A percentile compares a stretch with the other conserved stretches of the same genome.
Evolutionary conservation across 306 rosid species (phyloP).

Genomic region (Astragalus glycyphyllos): DNA sequence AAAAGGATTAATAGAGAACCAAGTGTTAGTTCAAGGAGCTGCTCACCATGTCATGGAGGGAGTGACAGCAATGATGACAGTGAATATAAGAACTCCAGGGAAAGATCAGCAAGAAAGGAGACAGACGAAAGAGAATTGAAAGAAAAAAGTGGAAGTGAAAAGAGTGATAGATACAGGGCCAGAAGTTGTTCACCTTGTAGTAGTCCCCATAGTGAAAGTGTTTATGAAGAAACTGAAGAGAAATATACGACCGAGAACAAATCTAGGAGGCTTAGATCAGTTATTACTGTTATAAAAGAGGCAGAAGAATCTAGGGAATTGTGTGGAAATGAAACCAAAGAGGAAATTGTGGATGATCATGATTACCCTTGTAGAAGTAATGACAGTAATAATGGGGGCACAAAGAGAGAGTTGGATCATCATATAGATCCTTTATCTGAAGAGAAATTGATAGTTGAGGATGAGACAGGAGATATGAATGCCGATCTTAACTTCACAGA

Average conservation of each 20-base stretch:
- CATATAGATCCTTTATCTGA: constrained; percentile 42
- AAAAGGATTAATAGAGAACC: constrained; percentile 63
- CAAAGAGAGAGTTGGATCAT: constrained; percentile 57
- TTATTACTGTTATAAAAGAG: constrained; percentile 57
- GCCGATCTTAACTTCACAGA: constrained; percentile 39
- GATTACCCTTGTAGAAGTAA: constrained; percentile 80
- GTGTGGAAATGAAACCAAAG: constrained; percentile 53
- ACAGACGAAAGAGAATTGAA: constrained; percentile 47
- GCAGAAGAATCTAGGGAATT: constrained; percentile 48
- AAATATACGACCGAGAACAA: constrained; percentile 46
- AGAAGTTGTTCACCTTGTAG: constrained; percentile 62
- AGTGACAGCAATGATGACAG: constrained; percentile 48
- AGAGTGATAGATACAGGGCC: constrained; percentile 59
- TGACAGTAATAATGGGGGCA: constrained; percentile 64
- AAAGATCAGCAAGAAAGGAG: constrained; percentile 56
- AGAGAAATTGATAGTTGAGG: constrained; percentile 48
- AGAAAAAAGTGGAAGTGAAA: constrained; percentile 50
- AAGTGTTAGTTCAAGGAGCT: constrained; percentile 59
- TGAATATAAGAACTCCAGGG: constrained; percentile 48
- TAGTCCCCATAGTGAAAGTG: constrained; percentile 49
- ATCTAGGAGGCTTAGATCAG: constrained; percentile 66
- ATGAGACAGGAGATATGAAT: constrained; percentile 46
- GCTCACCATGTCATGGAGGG: constrained; percentile 58
- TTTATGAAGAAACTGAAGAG: constrained; percentile 49
- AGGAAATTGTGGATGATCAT: constrained; percentile 65